Evolutionary conservation across 345 rosid genomes (phyloP).

Genomic region (Clarkia xantiana): DNA sequence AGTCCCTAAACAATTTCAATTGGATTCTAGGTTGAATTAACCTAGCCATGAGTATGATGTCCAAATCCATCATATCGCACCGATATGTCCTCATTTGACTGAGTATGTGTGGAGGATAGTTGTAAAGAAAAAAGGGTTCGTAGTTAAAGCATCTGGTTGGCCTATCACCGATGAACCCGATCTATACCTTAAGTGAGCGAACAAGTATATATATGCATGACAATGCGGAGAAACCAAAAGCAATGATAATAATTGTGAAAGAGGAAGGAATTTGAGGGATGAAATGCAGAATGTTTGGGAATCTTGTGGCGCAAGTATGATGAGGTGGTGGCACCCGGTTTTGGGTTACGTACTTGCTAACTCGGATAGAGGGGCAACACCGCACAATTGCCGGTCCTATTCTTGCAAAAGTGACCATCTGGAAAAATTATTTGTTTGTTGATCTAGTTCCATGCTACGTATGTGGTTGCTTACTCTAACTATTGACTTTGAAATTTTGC

Average conservation of each 20-base stretch:
- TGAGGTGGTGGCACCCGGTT: constrained; percentile 16
- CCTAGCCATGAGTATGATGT: too few relatives aligned
- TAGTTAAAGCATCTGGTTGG: constrained; percentile 66
- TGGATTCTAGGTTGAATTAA: too few relatives aligned
- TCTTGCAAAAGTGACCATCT: too few relatives aligned
- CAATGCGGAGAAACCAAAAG: constrained; percentile 56
- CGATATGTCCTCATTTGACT: constrained; percentile 85
- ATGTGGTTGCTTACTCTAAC: too few relatives aligned
- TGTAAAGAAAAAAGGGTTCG: constrained; percentile 68
- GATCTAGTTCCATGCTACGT: too few relatives aligned
- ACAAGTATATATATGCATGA: constrained; percentile 82
- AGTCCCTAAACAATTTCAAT: too few relatives aligned
- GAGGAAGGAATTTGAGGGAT: constrained; percentile 71
- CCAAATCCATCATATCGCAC: constrained; percentile 73
- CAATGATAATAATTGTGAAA: constrained; percentile 55
- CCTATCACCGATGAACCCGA: constrained; percentile 57
- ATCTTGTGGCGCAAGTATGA: constrained; percentile 55
- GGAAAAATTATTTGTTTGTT: too few relatives aligned
- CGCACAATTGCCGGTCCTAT: too few relatives aligned
- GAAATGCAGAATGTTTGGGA: constrained; percentile 72
- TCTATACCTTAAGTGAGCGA: constrained; percentile 60
- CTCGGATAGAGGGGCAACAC: too few relatives aligned
- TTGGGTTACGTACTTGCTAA: constrained; percentile 35
- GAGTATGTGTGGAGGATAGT: constrained; percentile 84
- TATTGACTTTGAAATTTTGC: too few relatives aligned